Percentiles rank a stretch among this genome's conserved stretches.
Conservation (phyloP, 148 eudicot species). For the Nyssa sinensis region DNA sequence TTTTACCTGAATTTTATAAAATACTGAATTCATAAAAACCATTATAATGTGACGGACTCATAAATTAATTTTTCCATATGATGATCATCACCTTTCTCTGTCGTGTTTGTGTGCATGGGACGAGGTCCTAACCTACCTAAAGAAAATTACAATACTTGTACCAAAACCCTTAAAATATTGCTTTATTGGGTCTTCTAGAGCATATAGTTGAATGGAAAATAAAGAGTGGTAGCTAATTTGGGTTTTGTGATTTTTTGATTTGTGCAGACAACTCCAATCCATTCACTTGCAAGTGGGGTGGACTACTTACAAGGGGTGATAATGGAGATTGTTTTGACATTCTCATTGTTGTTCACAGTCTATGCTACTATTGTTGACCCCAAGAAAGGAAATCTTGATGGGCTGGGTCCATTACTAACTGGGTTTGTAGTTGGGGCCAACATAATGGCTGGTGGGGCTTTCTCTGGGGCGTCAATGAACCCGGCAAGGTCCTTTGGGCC, state of each 20-base stretch:
- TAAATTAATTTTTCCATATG: too few relatives aligned
- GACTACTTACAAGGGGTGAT: slow-evolving; percentile 62
- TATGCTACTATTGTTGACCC: slow-evolving; percentile 91
- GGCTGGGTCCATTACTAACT: slow-evolving; percentile 69
- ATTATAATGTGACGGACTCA: too few relatives aligned
- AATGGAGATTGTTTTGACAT: slow-evolving; percentile 82
- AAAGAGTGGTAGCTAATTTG: too few relatives aligned
- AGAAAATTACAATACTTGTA: too few relatives aligned
- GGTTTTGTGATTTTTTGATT: not conserved
- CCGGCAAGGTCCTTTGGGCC: slow-evolving; percentile 97
- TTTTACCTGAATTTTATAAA: too few relatives aligned
- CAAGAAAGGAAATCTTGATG: slow-evolving; percentile 70
- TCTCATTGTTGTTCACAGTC: slow-evolving; percentile 80
- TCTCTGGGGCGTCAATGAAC: slow-evolving; percentile 95
- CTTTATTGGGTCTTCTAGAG: too few relatives aligned
- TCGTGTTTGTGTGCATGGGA: too few relatives aligned
- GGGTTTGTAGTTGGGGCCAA: slow-evolving; percentile 93
- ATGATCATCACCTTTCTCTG: too few relatives aligned
- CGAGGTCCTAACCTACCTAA: too few relatives aligned
- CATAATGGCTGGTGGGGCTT: slow-evolving; percentile 79
- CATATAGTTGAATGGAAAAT: too few relatives aligned
- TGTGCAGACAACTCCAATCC: slow-evolving; percentile 70
- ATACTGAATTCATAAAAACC: too few relatives aligned
- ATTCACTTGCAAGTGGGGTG: slow-evolving; percentile 60
- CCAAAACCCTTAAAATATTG: too few relatives aligned